Evolutionary conservation across 805 yeast genomes (phyloP).

Genomic region (Candida rishiriensis): DNA sequence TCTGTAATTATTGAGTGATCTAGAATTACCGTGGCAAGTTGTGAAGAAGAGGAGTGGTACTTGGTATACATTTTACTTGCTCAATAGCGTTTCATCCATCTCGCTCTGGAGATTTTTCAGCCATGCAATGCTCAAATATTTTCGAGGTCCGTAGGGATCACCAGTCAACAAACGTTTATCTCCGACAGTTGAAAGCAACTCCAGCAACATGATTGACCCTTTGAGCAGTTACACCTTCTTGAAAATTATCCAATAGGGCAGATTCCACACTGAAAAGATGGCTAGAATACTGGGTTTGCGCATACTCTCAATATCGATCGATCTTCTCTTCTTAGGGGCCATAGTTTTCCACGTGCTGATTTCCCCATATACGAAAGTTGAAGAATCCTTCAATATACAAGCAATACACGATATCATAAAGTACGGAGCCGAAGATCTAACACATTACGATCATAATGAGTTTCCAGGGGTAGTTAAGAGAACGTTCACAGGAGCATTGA

Average conservation of each 20-base stretch:
- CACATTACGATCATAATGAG: constrained; percentile 62
- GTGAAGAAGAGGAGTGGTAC: not conserved
- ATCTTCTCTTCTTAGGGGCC: constrained; percentile 36
- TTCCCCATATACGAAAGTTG: constrained; percentile 88
- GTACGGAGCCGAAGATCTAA: constrained; percentile 47
- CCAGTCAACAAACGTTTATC: too few relatives aligned
- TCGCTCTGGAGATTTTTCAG: too few relatives aligned
- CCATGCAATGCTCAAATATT: too few relatives aligned
- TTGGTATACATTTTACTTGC: not conserved
- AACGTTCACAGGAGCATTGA: constrained; percentile 68
- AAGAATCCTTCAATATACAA: constrained; percentile 88
- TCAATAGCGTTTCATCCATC: not conserved
- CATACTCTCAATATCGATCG: constrained; percentile 7
- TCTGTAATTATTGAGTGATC: too few relatives aligned
- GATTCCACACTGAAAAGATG: not conserved
- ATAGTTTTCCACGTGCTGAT: constrained; percentile 46
- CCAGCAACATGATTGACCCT: too few relatives aligned
- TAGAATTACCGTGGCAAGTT: too few relatives aligned
- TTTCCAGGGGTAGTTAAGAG: constrained; percentile 93
- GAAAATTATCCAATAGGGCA: too few relatives aligned
- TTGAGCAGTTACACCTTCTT: too few relatives aligned
- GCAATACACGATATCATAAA: constrained; percentile 79
- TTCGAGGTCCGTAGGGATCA: too few relatives aligned
- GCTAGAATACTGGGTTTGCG: not conserved
- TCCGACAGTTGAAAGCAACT: too few relatives aligned